Base-by-base conservation (phyloP, 768 basidiomycete species). In the Mycena indigotica region DNA sequence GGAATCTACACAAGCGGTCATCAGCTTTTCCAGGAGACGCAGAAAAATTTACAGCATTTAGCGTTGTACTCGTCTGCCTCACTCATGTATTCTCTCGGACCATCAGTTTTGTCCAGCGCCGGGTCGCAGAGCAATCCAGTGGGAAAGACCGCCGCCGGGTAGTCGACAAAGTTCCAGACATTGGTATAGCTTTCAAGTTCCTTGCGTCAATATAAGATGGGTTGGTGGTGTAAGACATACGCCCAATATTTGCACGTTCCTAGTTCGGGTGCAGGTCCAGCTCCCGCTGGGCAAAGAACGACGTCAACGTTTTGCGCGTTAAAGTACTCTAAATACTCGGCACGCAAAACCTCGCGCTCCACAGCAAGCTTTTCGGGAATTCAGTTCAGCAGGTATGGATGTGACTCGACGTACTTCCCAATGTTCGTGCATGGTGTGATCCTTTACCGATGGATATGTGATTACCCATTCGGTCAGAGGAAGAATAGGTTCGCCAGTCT, bases 121-220 rank as follows among this genome's bases (percentile, higher is more conserved):
- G 73, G 64, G 52, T 73, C 67, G 45, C 55, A 60, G 17, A 57
- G 32, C 23, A 73, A 68, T n/a, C 78, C 77, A 19, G 74, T 76
- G 6, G 79, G 80, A 67, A 81, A 77, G 4, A 79, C 74, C 3
- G 71, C 73, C 1, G 72, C 72, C 0, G 80, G 74, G 51, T 75
- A 80, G 64, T 82, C 80, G 15, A 74, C 64, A 16, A 81, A 61
- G 56, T 82, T 82, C 70, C 74, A 77, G 23, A 76, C 61, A 12
- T 68, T 72, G 0, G 79, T 77, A 53, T 78, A 80, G 5, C 75
- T 75, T 16, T n/a, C n/a, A n/a, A n/a, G n/a, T n/a, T n/a, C n/a
- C n/a, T n/a, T n/a, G n/a, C n/a, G n/a, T n/a, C 23, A 41, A 23
- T 21, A 8, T 15, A 12, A 8, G 16, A 21, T 17, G 32, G 17